These are phyloP conservation scores for Nissolia schottii DNA, from an alignment of 306 rosid species.

Conservation along the genomic window DNA sequence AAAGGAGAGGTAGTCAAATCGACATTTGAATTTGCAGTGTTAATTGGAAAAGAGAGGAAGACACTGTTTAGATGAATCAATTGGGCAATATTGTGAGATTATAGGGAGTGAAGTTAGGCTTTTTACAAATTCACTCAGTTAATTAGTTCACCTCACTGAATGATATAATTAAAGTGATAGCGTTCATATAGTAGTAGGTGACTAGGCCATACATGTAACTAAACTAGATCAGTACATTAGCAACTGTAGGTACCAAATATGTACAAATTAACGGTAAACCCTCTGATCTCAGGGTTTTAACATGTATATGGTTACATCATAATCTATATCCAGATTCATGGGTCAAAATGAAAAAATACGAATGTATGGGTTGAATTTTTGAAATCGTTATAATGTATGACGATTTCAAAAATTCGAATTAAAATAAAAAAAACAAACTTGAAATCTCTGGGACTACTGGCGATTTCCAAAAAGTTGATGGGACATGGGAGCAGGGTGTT, in stretches of 20 bases:
- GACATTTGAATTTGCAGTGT: conserved; percentile 3
- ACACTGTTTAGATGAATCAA: conserved; percentile 14
- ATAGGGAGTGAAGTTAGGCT: not conserved
- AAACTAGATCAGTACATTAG: not conserved
- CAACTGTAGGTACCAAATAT: not conserved
- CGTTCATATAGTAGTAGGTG: not conserved
- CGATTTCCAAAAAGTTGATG: too few relatives aligned
- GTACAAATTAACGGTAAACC: too few relatives aligned
- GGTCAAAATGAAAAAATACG: too few relatives aligned
- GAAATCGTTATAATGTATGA: too few relatives aligned
- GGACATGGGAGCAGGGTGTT: too few relatives aligned
- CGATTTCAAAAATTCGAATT: too few relatives aligned
- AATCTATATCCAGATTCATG: too few relatives aligned
- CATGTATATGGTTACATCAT: too few relatives aligned
- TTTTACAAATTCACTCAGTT: not conserved
- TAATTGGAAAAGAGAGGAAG: not conserved
- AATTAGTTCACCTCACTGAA: not conserved
- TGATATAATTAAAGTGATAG: not conserved
- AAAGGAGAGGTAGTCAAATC: conserved; percentile 1
- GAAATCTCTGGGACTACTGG: too few relatives aligned
- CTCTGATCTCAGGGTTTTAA: too few relatives aligned
- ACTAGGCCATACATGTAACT: not conserved
- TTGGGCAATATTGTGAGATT: not conserved
- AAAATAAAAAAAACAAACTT: too few relatives aligned
- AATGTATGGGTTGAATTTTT: too few relatives aligned